Percentiles rank a stretch among this genome's conserved stretches.
phyloP scores from a whole-genome alignment of 441 rosid genomes.

The Isatis lusitanica region DNA sequence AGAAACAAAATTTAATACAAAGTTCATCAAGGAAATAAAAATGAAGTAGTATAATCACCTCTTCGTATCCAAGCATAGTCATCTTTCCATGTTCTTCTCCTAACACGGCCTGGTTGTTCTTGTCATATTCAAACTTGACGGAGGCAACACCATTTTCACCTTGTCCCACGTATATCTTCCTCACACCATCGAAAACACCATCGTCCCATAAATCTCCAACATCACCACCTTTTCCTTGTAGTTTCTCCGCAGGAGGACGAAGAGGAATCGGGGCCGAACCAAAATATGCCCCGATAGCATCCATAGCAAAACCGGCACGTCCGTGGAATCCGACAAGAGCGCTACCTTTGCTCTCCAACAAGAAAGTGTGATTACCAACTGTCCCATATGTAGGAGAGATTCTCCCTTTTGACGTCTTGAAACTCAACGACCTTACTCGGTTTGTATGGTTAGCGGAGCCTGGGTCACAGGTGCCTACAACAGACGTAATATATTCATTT shows the following conservation, averaged over 20 bases:
- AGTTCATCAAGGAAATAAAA: not conserved
- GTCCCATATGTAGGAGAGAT: not conserved
- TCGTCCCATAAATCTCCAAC: not conserved
- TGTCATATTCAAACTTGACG: not conserved
- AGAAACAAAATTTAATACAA: not conserved
- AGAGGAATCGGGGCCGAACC: not conserved
- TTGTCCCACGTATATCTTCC: not conserved
- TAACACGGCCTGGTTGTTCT: not conserved
- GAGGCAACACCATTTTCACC: not conserved
- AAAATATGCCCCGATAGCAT: not conserved
- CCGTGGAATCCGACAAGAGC: not conserved
- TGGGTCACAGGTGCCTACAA: not conserved
- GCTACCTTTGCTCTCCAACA: not conserved
- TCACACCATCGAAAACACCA: not conserved
- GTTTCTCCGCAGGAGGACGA: not conserved
- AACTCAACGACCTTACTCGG: not conserved
- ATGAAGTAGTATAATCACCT: not conserved
- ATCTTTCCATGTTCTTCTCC: not conserved
- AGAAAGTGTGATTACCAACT: not conserved
- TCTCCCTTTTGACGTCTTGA: not conserved
- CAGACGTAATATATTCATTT: not conserved
- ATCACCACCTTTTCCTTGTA: not conserved
- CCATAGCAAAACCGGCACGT: not conserved
- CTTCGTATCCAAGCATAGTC: not conserved
- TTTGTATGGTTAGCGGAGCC: not conserved